These are phyloP conservation scores for Dendrocalamus latiflorus DNA, from an alignment of 202 grass and related monocot genomes.

Conservation along the genomic window DNA sequence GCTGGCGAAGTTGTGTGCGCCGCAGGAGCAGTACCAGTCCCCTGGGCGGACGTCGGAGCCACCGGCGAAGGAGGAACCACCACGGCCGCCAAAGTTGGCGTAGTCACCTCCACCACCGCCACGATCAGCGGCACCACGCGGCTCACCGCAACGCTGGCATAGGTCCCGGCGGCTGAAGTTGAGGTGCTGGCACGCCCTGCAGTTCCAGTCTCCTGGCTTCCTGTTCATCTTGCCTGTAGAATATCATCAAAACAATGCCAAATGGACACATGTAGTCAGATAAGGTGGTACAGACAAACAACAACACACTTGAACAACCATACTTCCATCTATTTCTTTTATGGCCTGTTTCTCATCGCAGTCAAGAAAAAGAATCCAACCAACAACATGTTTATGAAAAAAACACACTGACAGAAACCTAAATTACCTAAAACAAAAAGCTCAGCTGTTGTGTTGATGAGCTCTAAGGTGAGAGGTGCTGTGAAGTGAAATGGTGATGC, in stretches of 20 bases:
- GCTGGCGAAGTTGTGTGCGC: no score
- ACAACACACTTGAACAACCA: not conserved
- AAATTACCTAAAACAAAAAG: constrained; percentile 48
- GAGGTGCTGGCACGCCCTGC: no score
- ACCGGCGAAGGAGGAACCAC: constrained; percentile 56
- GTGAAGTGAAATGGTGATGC: constrained; percentile 45
- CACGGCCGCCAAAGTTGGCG: constrained; percentile 51
- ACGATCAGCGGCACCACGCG: constrained; percentile 45
- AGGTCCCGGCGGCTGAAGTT: constrained; percentile 94
- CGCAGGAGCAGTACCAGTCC: constrained; percentile 95
- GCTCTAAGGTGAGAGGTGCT: constrained; percentile 26
- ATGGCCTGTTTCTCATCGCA: not conserved
- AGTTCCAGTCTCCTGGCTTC: constrained; percentile 98
- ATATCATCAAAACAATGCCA: constrained; percentile 6
- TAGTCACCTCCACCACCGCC: constrained; percentile 52
- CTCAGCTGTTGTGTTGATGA: constrained; percentile 22
- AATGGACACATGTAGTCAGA: not conserved
- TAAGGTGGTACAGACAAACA: not conserved
- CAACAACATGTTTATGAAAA: not conserved
- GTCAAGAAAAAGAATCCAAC: constrained; percentile 30
- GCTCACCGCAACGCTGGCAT: constrained; percentile 73
- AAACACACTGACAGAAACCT: constrained; percentile 9
- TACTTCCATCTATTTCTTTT: not conserved
- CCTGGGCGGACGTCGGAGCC: constrained; percentile 90
- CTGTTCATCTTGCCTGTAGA: constrained; percentile 80